Conservation (phyloP, 169 alveolate genomes). For the Plasmodium vivax region DNA sequence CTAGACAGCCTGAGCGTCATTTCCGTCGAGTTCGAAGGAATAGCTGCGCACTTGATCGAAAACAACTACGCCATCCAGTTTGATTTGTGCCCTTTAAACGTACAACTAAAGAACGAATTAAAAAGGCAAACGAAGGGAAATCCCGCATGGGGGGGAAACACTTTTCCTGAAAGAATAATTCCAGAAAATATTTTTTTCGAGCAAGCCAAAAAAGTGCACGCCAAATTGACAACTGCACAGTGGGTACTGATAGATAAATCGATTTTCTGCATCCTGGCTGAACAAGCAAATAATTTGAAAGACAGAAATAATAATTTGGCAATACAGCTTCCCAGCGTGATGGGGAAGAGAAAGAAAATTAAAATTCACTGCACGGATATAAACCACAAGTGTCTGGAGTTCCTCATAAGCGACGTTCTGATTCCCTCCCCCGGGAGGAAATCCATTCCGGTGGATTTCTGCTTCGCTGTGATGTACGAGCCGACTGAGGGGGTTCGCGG, state of each 20-base stretch:
- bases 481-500: background rate
- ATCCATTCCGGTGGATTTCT: slow-evolving; percentile 36
- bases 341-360: background rate
- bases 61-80: slow-evolving; percentile 30
- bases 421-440: slow-evolving; percentile 2
- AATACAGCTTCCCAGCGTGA: background rate
- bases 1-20: slow-evolving; percentile 30
- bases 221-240: slow-evolving; percentile 45
- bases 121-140: background rate
- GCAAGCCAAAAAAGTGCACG: slow-evolving; percentile 69
- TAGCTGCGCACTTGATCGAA: slow-evolving; percentile 63
- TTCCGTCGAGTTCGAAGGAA: slow-evolving; percentile 53
- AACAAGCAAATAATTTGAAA: slow-evolving; percentile 67
- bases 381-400: slow-evolving; percentile 48
- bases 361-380: slow-evolving; percentile 73
- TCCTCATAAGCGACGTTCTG: slow-evolving; percentile 23
- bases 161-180: slow-evolving; percentile 22
- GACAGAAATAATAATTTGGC: slow-evolving; percentile 57
- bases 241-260: slow-evolving; percentile 74
- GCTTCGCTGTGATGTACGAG: slow-evolving; percentile 26
- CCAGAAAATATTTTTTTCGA: slow-evolving; percentile 43
- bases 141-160: background rate
- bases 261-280: slow-evolving; percentile 65
- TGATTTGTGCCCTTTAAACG: slow-evolving; percentile 43
- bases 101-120: slow-evolving; percentile 1